Base-by-base conservation (phyloP, 164 flowering plant species). In the Magnolia officinalis region DNA sequence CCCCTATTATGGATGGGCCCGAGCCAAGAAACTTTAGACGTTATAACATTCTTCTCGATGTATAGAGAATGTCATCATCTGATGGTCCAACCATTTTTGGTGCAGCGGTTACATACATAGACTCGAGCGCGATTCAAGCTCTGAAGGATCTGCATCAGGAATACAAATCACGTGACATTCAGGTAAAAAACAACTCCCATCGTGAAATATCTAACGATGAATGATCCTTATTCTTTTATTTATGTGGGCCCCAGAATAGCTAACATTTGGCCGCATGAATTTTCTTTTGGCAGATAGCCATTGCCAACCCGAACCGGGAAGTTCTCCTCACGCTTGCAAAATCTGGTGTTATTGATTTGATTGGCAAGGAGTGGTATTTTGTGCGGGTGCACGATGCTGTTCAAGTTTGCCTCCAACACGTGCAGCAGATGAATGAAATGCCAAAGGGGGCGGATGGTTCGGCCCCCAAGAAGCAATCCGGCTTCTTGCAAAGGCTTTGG, bases 361-460 rank as follows among this genome's bases (percentile, higher is more conserved):
- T 96, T 55, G 99, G 99, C 1, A 94, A 91, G 82, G 96, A 94
- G 72, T 94, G 99, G 98, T 94, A 81, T 82, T 96, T 94, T 81
- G 99, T 96, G 71, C 85, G 98, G 76, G 92, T 94, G 58, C 98
- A 96, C 73, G 99, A 96, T 79, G 99, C 98, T 6, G 96, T 94
- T 67, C 99, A 93, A 84, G 96, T 93, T 18, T 96, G 99, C 85
- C 93, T 96, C 37, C 98, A 92, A 70, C 91, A 88, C 64, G 96
- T 92, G 2, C 90, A 87, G 70, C 80, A 81, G 79, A 71, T 84
- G 65, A 87, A 82, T 16, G 89, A 81, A 66, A 73, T 81, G 37
- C 78, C 88, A 0, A 86, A 74, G 63, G 66, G 70, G 18, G 18
- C 74, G 16, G 82, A 83, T 9, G 21, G 79, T n/a, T 6, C 24